These are phyloP conservation scores for Globisporangium camurandrum DNA, from an alignment of 352 stramenopile genomes.

Conservation along the genomic window DNA sequence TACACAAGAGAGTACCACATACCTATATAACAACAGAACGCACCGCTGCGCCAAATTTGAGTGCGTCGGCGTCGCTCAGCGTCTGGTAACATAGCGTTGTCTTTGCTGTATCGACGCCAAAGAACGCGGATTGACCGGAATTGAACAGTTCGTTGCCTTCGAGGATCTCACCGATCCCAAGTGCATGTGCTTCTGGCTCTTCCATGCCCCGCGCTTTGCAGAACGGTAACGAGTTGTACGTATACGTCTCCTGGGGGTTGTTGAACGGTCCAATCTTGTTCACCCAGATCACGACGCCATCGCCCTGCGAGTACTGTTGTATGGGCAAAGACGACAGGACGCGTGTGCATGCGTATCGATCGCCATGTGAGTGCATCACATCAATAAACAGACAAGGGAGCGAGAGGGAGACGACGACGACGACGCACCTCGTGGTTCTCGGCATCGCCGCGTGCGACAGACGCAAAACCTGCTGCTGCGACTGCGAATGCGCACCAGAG, in stretches of 20 bases:
- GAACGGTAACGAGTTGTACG: slow-evolving; percentile 98
- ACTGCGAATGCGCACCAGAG: slow-evolving; percentile 14
- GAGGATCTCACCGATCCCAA: slow-evolving; percentile 93
- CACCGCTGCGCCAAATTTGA: slow-evolving; percentile 72
- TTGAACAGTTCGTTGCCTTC: slow-evolving; percentile 94
- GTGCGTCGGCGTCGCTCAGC: slow-evolving; percentile 57
- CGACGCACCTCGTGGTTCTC: slow-evolving; percentile 49
- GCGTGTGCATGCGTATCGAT: not conserved
- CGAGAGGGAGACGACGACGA: not conserved
- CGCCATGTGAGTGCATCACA: not conserved
- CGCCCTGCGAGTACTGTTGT: slow-evolving; percentile 49
- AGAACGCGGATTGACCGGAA: slow-evolving; percentile 81
- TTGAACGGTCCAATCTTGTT: slow-evolving; percentile 97
- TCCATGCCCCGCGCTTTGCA: slow-evolving; percentile 89
- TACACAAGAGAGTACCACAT: not conserved
- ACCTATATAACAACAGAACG: slow-evolving; percentile 4
- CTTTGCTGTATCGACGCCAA: slow-evolving; percentile 54
- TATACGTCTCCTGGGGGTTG: slow-evolving; percentile 98
- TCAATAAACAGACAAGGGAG: not conserved
- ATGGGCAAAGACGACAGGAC: not conserved
- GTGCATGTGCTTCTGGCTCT: slow-evolving; percentile 72
- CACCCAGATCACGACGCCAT: slow-evolving; percentile 91
- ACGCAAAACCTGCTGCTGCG: slow-evolving; percentile 9
- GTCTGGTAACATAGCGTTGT: slow-evolving; percentile 74
- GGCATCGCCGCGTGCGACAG: slow-evolving; percentile 24